Evolutionary conservation across 2,329 filamentous ascomycete species (phyloP), one percentile per base, ranked within the genome.

Genomic region (Fusarium anguioides): DNA sequence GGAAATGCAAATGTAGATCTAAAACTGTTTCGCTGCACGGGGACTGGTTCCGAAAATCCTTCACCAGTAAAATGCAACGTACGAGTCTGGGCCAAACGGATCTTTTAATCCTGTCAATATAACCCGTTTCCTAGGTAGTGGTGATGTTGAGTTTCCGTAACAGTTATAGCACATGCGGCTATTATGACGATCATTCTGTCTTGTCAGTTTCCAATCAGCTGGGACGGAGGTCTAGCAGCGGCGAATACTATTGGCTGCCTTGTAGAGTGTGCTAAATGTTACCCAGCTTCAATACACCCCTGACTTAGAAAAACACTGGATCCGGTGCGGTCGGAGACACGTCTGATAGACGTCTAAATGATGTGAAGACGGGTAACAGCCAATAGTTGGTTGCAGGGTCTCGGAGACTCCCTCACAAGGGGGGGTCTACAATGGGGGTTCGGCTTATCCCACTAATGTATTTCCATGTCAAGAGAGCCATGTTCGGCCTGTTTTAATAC

Each of bases 351-450:
- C 20, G 31, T 18, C 17, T 1, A 24, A 5, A 23, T 35, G 40
- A 46, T 35, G 21, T 0, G 5, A 2, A 29, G 5, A 14, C 7
- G 14, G 14, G 21, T 3, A 35, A 35, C 11, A 12, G 26, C 11
- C 14, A 27, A 27, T 27, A 10, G 8, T 27, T 10, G 5, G 6
- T 2, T 29, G 5, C 2, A 3, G 0, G 2, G 6, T 24, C 27
- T 21, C 27, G 6, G n/a, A 14, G 1, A 2, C 4, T 17, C 11
- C 15, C 26, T 12, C 8, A 5, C 14, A n/a, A 8, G 0, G 4
- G 3, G 10, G 0, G 4, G 3, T 31, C 2, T 3, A 20, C n/a
- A 7, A 2, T 8, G 26, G 15, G 4, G 0, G 5, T 21, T 46
- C n/a, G 7, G 10, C n/a, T 12, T 7, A 10, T 10, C 37, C 15